These are phyloP conservation scores for Orbilia javanica DNA, from an alignment of 2,329 filamentous ascomycete genomes.

Conservation along the genomic window DNA sequence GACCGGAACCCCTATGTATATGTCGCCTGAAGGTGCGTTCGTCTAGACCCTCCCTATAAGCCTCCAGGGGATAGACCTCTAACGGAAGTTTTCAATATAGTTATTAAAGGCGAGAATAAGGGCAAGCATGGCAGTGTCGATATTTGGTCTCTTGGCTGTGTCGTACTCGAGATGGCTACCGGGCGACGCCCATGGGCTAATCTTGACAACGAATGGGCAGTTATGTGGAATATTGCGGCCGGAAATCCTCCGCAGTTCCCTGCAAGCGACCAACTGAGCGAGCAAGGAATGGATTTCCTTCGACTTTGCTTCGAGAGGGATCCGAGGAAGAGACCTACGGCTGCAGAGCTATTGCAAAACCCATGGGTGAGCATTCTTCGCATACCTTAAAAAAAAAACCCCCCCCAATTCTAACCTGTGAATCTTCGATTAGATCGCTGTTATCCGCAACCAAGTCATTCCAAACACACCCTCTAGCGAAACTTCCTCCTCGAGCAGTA, in stretches of 20 bases:
- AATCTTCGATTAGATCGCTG: constrained; percentile 30
- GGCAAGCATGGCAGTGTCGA: constrained; percentile 89
- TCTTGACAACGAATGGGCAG: constrained; percentile 98
- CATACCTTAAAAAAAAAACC: neutral
- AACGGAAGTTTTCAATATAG: constrained; percentile 63
- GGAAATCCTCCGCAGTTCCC: constrained; percentile 92
- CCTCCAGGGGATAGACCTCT: neutral
- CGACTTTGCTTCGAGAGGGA: constrained; percentile 87
- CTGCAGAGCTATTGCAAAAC: constrained; percentile 90
- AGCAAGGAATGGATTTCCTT: constrained; percentile 87
- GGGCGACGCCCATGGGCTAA: constrained; percentile 93
- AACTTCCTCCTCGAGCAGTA: constrained; percentile 45
- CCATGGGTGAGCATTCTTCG: constrained; percentile 76
- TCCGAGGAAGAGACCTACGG: constrained; percentile 80
- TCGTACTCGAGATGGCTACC: constrained; percentile 97
- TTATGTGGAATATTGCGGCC: constrained; percentile 99
- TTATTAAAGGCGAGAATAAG: constrained; percentile 88
- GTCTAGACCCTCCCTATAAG: neutral
- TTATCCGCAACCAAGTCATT: constrained; percentile 58
- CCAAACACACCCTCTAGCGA: constrained; percentile 56
- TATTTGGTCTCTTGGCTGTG: constrained; percentile 95
- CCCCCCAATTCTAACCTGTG: neutral
- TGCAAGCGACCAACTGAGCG: constrained; percentile 82
- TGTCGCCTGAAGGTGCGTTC: constrained; percentile 81
- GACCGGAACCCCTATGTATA: constrained; percentile 99